Percentiles rank a stretch among this genome's conserved stretches.
These are phyloP conservation scores for Boletus rubropictus DNA, from an alignment of 768 basidiomycete species.

Conservation along the genomic window DNA sequence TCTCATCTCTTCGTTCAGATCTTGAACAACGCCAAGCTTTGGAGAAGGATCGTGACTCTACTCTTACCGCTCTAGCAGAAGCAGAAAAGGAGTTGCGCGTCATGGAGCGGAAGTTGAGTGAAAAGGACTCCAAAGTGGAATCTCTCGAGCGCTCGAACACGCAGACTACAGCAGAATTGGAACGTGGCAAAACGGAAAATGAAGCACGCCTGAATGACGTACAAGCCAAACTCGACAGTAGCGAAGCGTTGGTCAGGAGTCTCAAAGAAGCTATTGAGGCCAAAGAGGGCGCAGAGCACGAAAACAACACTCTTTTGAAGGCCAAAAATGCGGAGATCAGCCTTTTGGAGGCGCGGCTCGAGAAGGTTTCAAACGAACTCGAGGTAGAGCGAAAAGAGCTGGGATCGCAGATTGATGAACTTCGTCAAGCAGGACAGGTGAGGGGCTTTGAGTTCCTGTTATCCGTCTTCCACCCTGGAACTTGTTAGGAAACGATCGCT, in stretches of 20 bases:
- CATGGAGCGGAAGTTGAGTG: slow-evolving; percentile 39
- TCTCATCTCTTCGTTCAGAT: slow-evolving; percentile 22
- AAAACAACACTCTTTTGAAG: slow-evolving; percentile 45
- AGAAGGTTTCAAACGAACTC: slow-evolving; percentile 41
- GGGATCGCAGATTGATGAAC: slow-evolving; percentile 69
- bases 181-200: slow-evolving; percentile 42
- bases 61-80: slow-evolving; percentile 34
- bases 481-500: slow-evolving; percentile 79
- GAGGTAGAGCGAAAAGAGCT: slow-evolving; percentile 64
- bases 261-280: slow-evolving; percentile 50
- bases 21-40: slow-evolving; percentile 25
- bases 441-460: slow-evolving; percentile 11
- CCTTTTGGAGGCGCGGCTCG: slow-evolving; percentile 44
- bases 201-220: slow-evolving; percentile 39
- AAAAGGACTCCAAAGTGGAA: slow-evolving; percentile 41
- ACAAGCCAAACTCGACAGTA: slow-evolving; percentile 41
- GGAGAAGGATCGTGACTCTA: slow-evolving; percentile 43
- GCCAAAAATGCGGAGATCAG: slow-evolving; percentile 59
- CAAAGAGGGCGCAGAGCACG: slow-evolving; percentile 45
- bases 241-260: slow-evolving; percentile 38
- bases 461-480: background rate
- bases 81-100: slow-evolving; percentile 40
- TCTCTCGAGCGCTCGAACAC: slow-evolving; percentile 41
- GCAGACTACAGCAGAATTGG: slow-evolving; percentile 37
- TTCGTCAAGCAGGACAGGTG: slow-evolving; percentile 86